A percentile compares a stretch with the other conserved stretches of the same genome.
phyloP scores from a whole-genome alignment of 2,329 filamentous ascomycete species.

The Didymellaceae sp. region DNA sequence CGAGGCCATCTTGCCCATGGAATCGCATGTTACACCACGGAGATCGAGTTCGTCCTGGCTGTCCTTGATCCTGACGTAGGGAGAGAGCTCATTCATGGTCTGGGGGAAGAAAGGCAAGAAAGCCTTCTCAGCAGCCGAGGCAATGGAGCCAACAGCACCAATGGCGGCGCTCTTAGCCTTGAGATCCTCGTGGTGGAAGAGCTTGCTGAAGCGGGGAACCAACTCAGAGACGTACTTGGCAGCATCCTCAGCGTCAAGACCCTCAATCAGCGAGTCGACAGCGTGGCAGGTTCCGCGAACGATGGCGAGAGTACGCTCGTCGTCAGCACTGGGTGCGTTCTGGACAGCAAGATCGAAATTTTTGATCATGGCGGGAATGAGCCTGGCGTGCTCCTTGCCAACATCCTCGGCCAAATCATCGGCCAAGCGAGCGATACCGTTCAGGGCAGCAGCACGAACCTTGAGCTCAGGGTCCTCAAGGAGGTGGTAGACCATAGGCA shows the following conservation, averaged over 20 bases:
- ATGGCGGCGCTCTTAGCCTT: slow-evolving; percentile 90
- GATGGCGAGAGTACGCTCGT: slow-evolving; percentile 81
- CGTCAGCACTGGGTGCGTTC: slow-evolving; percentile 66
- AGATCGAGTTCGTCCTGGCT: slow-evolving; percentile 89
- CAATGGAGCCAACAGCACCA: slow-evolving; percentile 88
- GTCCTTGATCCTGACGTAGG: slow-evolving; percentile 84
- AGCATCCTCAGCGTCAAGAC: slow-evolving; percentile 80
- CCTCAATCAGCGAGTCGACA: slow-evolving; percentile 88
- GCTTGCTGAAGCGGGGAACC: slow-evolving; percentile 81
- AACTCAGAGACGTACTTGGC: slow-evolving; percentile 81
- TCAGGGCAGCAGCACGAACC: slow-evolving; percentile 85
- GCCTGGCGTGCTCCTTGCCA: slow-evolving; percentile 79
- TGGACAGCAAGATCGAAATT: slow-evolving; percentile 84
- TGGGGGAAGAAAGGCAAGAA: slow-evolving; percentile 93
- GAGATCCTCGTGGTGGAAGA: slow-evolving; percentile 83
- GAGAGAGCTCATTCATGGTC: slow-evolving; percentile 87
- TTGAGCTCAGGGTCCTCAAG: slow-evolving; percentile 83
- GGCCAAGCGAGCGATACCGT: slow-evolving; percentile 86
- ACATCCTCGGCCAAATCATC: slow-evolving; percentile 94
- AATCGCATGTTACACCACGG: slow-evolving; percentile 87
- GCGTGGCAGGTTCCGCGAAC: slow-evolving; percentile 89
- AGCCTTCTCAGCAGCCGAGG: slow-evolving; percentile 78
- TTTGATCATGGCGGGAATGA: slow-evolving; percentile 84
- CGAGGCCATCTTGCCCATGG: slow-evolving; percentile 89
- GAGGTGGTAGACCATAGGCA: slow-evolving; percentile 83